A percentile compares a stretch with the other conserved stretches of the same genome.
These are phyloP conservation scores for Mytilinidion resinicola DNA, from an alignment of 495 filamentous ascomycete species.

Conservation along the genomic window DNA sequence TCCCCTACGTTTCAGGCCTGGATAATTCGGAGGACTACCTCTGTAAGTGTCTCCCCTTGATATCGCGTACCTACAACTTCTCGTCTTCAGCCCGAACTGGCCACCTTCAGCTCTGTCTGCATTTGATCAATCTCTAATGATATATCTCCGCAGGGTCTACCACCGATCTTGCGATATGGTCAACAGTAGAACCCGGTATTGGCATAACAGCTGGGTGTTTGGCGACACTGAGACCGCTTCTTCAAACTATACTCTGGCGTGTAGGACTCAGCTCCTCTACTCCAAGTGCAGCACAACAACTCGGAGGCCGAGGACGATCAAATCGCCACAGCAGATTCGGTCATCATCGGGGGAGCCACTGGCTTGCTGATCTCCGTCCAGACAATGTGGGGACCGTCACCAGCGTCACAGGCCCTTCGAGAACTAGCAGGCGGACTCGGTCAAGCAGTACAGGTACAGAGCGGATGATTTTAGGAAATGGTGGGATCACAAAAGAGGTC, in stretches of 20 bases:
- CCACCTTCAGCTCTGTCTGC: not conserved
- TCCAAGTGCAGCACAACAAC: not conserved
- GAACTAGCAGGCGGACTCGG: not conserved
- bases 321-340: not conserved
- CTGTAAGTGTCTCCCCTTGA: conserved; percentile 13
- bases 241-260: conserved; percentile 15
- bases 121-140: not conserved
- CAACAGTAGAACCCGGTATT: conserved; percentile 29
- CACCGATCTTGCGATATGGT: conserved; percentile 35
- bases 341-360: not conserved
- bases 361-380: conserved; percentile 4
- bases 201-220: conserved; percentile 34
- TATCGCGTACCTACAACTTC: not conserved
- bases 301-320: not conserved
- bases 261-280: not conserved
- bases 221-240: conserved; percentile 31
- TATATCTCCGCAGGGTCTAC: conserved; percentile 6
- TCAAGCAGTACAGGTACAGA: conserved; percentile 1
- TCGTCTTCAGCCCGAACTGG: not conserved
- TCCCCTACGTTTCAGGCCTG: conserved; percentile 35
- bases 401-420: conserved; percentile 3
- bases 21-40: conserved; percentile 32
- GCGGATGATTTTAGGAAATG: not conserved
- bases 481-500: conserved; percentile 10
- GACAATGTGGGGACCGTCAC: conserved; percentile 2